phyloP scores from a whole-genome alignment of 305 asterid genomes.

The Solanum hybrid region DNA sequence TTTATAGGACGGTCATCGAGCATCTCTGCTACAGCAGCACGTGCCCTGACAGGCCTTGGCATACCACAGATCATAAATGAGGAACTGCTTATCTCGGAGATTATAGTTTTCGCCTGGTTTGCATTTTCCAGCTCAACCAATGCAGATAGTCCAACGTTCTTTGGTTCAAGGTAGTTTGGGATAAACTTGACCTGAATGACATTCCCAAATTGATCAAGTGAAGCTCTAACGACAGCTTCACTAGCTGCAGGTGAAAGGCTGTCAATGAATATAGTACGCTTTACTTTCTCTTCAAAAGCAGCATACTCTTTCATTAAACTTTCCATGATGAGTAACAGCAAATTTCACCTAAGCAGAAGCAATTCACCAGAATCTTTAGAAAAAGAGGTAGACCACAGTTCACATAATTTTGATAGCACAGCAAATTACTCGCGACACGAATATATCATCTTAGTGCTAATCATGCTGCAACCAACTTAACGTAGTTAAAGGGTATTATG shows the following conservation, averaged over 20 bases:
- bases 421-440: background rate
- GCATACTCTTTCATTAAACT: conserved; percentile 36
- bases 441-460: background rate
- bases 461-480: background rate
- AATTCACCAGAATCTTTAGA: background rate
- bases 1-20: conserved; percentile 69
- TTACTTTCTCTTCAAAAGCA: conserved; percentile 54
- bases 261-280: conserved; percentile 49
- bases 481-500: background rate
- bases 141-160: conserved; percentile 39
- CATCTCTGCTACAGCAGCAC: conserved; percentile 52
- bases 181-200: conserved; percentile 47
- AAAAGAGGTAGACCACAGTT: background rate
- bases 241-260: conserved; percentile 58
- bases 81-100: conserved; percentile 21
- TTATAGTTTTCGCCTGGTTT: conserved; percentile 32
- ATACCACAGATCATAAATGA: conserved; percentile 73
- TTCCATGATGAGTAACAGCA: conserved; percentile 21
- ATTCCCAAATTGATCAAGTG: conserved; percentile 59
- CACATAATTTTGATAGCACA: background rate
- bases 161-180: conserved; percentile 38
- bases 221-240: conserved; percentile 45
- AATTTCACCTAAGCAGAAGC: background rate
- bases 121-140: conserved; percentile 66
- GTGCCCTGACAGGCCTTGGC: conserved; percentile 80